Evolutionary conservation across 805 yeast genomes (phyloP), one percentile per base, ranked within the genome.

Genomic region (Kodamaea kaohsiungensis): DNA sequence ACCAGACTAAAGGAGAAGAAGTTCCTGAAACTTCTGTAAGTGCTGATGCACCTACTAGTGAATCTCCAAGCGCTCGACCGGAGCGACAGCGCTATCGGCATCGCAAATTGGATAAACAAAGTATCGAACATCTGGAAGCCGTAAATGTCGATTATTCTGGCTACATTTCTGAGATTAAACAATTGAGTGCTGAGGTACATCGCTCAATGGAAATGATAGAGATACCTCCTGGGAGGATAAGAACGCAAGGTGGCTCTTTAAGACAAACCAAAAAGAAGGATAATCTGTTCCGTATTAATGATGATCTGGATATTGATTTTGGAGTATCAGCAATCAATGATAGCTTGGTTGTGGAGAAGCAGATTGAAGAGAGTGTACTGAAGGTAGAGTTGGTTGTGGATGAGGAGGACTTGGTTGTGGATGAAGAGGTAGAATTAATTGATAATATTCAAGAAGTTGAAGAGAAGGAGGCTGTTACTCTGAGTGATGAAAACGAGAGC

Each of bases 111-210:
- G 50, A 30, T 49, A 49, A 37, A 15, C 25, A 39, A 46, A 43
- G 43, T 42, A 48, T 19, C 47, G 43, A 43, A 43, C 27, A 45
- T 48, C 49, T 45, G 39, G 56, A 51, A 25, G 40, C 17, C 13
- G 45, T 40, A 37, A 54, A 51, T 19, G 43, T 39, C 7, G 50
- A 54, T 19, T 56, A 56, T 38, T 49, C 58, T 2, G 56, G 52
- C 17, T 63, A 61, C 39, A 58, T 65, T 15, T 49, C 57, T 15
- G 68, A 62, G 27, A 62, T 65, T 22, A 53, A 55, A 46, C 54
- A 56, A 8, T 57, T 65, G 13, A 57, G 61, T 25, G 48, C 54
- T n/a, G 62, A 57, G 30, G 42, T 61, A 10, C 60, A 48, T 58
- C 53, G 48, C 33, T 53, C 54, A 3, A 51, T 53, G 49, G 56